Percentiles rank a stretch among this genome's conserved stretches.
These are phyloP conservation scores for Carex cristatella DNA, from an alignment of 176 grass and related monocot species.

Conservation along the genomic window DNA sequence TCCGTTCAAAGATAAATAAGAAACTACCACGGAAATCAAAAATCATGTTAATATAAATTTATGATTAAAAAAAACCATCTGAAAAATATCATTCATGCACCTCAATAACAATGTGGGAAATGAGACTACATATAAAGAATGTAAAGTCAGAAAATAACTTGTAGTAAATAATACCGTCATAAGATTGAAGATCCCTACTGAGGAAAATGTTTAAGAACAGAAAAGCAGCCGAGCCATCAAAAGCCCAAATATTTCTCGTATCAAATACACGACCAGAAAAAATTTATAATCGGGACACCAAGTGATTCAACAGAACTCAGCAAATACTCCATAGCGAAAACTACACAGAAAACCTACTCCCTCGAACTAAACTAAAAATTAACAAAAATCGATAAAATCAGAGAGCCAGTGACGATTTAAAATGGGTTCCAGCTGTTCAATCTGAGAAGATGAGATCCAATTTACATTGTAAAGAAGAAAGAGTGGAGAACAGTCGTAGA, in stretches of 20 bases:
- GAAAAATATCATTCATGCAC: neutral
- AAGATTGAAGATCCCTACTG: neutral
- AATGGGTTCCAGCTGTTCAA: neutral
- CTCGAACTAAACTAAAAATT: neutral
- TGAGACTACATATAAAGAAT: neutral
- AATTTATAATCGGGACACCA: neutral
- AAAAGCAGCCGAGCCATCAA: neutral
- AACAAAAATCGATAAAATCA: neutral
- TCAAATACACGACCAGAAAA: neutral
- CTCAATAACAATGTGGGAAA: neutral
- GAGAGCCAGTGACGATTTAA: neutral
- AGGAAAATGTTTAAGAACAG: neutral
- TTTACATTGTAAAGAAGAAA: neutral
- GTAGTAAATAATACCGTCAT: neutral
- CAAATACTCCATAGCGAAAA: neutral
- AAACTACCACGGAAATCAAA: neutral
- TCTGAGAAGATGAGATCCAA: neutral
- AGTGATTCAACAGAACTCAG: neutral
- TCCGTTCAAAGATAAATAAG: neutral
- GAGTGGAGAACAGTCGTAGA: neutral
- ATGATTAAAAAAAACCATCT: neutral
- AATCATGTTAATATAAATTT: neutral
- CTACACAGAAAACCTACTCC: neutral
- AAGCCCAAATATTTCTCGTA: neutral
- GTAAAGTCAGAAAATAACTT: neutral